Conservation (phyloP, 2,329 filamentous ascomycete genomes). For the Fusarium dimerum region DNA sequence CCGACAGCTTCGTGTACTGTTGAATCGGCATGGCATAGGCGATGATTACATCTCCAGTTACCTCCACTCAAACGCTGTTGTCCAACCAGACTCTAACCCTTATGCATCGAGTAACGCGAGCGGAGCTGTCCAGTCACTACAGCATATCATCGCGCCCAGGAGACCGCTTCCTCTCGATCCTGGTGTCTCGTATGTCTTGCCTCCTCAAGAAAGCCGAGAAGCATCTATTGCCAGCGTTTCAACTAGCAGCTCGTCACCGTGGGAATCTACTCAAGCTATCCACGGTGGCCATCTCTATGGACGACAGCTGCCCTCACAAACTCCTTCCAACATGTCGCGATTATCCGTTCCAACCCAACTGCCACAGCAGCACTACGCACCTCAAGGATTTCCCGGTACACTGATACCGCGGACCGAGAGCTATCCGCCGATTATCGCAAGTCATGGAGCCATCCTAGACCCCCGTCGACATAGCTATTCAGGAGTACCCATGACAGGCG, state of each 20-base stretch:
- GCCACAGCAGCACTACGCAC: constrained; percentile 23
- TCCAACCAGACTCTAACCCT: constrained; percentile 20
- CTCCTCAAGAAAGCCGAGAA: constrained; percentile 36
- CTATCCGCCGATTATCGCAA: constrained; percentile 18
- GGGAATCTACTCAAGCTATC: constrained; percentile 33
- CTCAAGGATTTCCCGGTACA: constrained; percentile 21
- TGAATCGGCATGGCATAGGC: constrained; percentile 57
- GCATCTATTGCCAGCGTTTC: constrained; percentile 35
- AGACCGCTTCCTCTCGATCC: constrained; percentile 33
- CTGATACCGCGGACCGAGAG: constrained; percentile 23
- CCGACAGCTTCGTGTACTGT: constrained; percentile 58
- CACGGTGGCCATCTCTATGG: constrained; percentile 27
- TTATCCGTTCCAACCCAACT: constrained; percentile 24
- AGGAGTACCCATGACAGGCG: constrained; percentile 20
- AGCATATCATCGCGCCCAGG: constrained; percentile 40
- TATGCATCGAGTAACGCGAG: constrained; percentile 26
- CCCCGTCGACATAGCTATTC: constrained; percentile 28
- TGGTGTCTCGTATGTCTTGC: constrained; percentile 28
- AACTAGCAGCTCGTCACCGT: constrained; percentile 34
- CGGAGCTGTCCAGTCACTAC: constrained; percentile 35
- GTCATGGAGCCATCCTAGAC: constrained; percentile 24
- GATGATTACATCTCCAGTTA: constrained; percentile 55
- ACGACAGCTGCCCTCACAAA: constrained; percentile 28
- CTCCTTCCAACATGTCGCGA: constrained; percentile 22
- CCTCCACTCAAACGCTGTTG: constrained; percentile 29